Conservation (phyloP, 129 eudicot species). For the Flaveria linearis region DNA sequence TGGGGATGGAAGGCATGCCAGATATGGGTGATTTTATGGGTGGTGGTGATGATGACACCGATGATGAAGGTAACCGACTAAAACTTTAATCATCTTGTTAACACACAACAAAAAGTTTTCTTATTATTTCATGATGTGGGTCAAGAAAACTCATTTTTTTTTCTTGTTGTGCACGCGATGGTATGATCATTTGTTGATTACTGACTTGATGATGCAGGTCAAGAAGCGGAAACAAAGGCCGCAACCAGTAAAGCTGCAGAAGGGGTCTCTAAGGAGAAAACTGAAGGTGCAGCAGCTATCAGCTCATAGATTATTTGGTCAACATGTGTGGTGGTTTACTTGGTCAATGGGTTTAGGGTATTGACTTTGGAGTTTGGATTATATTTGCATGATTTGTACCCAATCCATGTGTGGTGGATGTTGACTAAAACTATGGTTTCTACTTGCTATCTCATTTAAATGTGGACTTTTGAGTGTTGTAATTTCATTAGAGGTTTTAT, state of each 20-base stretch:
- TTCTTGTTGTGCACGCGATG: not conserved
- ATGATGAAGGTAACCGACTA: slow-evolving; percentile 60
- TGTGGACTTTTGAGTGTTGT: slow-evolving; percentile 46
- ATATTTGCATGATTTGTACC: slow-evolving; percentile 25
- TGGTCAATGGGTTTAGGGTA: slow-evolving; percentile 20
- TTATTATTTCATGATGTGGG: not conserved
- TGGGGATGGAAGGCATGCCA: slow-evolving; percentile 32
- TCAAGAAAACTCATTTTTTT: not conserved
- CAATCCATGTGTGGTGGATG: slow-evolving; percentile 10
- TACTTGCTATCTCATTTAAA: slow-evolving; percentile 26
- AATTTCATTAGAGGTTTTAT: slow-evolving; percentile 33
- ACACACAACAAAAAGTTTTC: not conserved
- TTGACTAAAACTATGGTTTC: slow-evolving; percentile 30
- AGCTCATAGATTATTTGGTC: slow-evolving; percentile 36
- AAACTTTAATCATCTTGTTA: not conserved
- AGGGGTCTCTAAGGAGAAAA: slow-evolving; percentile 8
- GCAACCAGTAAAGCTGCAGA: slow-evolving; percentile 35
- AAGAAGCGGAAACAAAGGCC: slow-evolving; percentile 49
- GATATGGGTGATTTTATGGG: slow-evolving; percentile 52
- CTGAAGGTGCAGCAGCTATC: slow-evolving; percentile 34
- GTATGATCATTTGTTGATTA: not conserved
- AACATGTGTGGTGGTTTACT: slow-evolving; percentile 19
- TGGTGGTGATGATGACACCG: slow-evolving; percentile 64
- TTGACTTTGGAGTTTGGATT: slow-evolving; percentile 17
- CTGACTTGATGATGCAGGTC: slow-evolving; percentile 26